phyloP scores from a whole-genome alignment of 306 rosid genomes.

The Vicia villosa region DNA sequence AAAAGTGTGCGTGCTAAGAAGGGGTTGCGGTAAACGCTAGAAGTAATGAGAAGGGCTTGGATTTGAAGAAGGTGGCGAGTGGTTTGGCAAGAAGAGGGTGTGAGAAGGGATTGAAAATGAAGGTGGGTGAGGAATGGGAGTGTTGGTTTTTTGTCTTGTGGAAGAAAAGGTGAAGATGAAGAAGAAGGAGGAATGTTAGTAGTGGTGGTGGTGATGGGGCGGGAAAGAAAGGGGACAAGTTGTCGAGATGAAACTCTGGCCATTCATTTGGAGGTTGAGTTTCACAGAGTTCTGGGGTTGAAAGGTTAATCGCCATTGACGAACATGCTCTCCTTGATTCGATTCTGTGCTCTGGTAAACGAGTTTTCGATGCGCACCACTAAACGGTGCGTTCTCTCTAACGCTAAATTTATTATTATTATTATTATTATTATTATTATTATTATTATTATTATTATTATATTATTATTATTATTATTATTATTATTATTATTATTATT shows the following conservation, averaged over 20 bases:
- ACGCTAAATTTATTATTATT: no score
- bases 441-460: no score
- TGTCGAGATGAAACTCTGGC: constrained; percentile 51
- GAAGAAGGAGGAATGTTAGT: background rate
- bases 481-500: no score
- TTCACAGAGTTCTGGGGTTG: background rate
- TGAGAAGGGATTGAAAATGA: constrained; percentile 35
- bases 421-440: no score
- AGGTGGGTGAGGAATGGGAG: background rate
- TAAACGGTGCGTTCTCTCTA: no score
- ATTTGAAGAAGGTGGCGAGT: constrained; percentile 55
- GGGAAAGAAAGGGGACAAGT: constrained; percentile 40
- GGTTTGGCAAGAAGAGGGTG: constrained; percentile 22
- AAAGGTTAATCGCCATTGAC: constrained; percentile 52
- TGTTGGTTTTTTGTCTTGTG: background rate
- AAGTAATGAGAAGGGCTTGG: constrained; percentile 58
- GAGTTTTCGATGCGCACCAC: no score
- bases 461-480: no score
- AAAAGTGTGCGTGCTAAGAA: constrained; percentile 64
- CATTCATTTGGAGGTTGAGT: constrained; percentile 50
- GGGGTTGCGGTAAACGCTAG: constrained; percentile 46
- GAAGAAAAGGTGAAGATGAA: constrained; percentile 2
- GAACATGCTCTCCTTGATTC: constrained; percentile 38
- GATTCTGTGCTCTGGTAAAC: background rate
- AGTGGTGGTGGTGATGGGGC: constrained; percentile 28